Conservation (phyloP, 106 monocot species). For the Vanilla planifolia region DNA sequence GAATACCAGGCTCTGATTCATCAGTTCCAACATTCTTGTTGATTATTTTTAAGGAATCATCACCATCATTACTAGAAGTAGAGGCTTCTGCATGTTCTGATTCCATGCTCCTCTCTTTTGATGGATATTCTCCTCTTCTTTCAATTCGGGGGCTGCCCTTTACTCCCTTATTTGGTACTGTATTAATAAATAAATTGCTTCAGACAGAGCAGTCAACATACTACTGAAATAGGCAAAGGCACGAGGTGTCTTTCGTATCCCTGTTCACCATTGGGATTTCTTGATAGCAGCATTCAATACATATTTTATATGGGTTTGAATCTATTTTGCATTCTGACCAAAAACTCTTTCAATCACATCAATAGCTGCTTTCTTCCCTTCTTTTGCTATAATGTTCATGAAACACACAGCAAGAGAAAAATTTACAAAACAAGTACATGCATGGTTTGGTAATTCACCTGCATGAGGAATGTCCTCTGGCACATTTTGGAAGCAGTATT, state of each 20-base stretch:
- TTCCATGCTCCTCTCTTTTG: not conserved
- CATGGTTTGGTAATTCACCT: not conserved
- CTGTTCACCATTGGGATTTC: not conserved
- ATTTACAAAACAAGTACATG: not conserved
- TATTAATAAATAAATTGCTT: not conserved
- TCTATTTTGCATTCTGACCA: constrained; percentile 26
- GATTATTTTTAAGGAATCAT: not conserved
- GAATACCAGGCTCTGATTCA: constrained; percentile 4
- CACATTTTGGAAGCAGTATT: constrained; percentile 10
- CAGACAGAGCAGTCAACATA: not conserved
- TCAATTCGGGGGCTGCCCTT: not conserved
- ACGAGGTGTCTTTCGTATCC: not conserved
- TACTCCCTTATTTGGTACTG: not conserved
- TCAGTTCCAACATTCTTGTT: not conserved
- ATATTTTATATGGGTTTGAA: constrained; percentile 35
- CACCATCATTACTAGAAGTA: not conserved
- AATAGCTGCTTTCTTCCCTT: constrained; percentile 6
- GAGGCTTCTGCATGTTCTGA: not conserved
- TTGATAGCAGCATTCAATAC: constrained; percentile 29
- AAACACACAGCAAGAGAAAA: not conserved
- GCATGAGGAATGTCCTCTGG: not conserved
- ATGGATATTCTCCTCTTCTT: not conserved
- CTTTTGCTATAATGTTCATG: not conserved
- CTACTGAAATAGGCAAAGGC: not conserved
- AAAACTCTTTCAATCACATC: constrained; percentile 11